These are phyloP conservation scores for Lachnellula cervina DNA, from an alignment of 2,329 filamentous ascomycete genomes.

Conservation along the genomic window DNA sequence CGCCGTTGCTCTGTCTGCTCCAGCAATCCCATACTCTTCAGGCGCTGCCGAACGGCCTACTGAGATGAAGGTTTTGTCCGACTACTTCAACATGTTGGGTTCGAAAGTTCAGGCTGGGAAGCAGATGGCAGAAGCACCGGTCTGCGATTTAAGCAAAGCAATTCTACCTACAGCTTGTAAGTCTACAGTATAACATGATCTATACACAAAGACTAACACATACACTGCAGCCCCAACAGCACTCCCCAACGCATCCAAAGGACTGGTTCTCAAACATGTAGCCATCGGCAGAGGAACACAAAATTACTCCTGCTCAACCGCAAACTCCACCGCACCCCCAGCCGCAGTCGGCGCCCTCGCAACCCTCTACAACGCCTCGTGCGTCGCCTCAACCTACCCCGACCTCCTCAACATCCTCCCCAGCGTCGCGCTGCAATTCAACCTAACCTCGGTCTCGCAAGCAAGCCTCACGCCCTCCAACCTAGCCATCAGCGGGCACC, in stretches of 20 bases:
- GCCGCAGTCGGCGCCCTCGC: slow-evolving; percentile 69
- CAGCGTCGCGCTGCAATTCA: slow-evolving; percentile 62
- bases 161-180: slow-evolving; percentile 43
- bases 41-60: slow-evolving; percentile 17
- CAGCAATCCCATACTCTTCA: slow-evolving; percentile 21
- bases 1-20: slow-evolving; percentile 38
- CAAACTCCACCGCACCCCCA: slow-evolving; percentile 57
- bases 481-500: slow-evolving; percentile 65
- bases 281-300: slow-evolving; percentile 84
- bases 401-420: slow-evolving; percentile 62
- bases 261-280: slow-evolving; percentile 67
- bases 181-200: slow-evolving; percentile 30
- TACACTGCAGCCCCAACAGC: slow-evolving; percentile 45
- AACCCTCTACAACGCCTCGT: slow-evolving; percentile 82
- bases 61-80: slow-evolving; percentile 41
- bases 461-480: slow-evolving; percentile 50
- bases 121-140: slow-evolving; percentile 37
- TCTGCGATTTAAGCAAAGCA: slow-evolving; percentile 52
- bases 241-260: slow-evolving; percentile 56
- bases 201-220: slow-evolving; percentile 5
- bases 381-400: slow-evolving; percentile 66
- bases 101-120: slow-evolving; percentile 48
- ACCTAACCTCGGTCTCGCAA: slow-evolving; percentile 40
- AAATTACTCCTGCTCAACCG: slow-evolving; percentile 81
- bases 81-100: slow-evolving; percentile 58